A percentile compares a stretch with the other conserved stretches of the same genome.
Evolutionary conservation across 495 filamentous ascomycete species (phyloP).

Genomic region (Neurospora sp.): DNA sequence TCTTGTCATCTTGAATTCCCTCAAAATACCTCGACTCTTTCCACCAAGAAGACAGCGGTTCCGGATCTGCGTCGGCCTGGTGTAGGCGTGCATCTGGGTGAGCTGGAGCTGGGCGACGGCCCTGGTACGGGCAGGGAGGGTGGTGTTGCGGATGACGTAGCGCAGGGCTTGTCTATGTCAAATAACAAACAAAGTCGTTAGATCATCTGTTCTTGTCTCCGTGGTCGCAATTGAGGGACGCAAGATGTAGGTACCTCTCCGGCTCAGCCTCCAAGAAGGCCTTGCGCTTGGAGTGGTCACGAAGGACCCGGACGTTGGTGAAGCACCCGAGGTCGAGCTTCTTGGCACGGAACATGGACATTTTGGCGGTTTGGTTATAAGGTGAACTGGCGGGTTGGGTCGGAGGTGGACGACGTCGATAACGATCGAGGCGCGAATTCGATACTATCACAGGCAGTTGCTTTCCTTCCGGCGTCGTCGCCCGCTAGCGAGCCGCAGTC

Average conservation of each 20-base stretch:
- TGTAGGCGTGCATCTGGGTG: slow-evolving; percentile 90
- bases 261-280: slow-evolving; percentile 77
- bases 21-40: slow-evolving; percentile 72
- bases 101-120: slow-evolving; percentile 88
- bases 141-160: slow-evolving; percentile 88
- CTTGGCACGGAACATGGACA: slow-evolving; percentile 80
- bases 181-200: background rate
- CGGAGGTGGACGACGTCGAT: background rate
- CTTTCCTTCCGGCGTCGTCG: background rate
- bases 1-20: slow-evolving; percentile 82
- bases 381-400: background rate
- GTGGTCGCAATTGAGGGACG: background rate
- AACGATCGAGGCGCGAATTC: background rate
- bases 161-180: slow-evolving; percentile 81
- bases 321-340: slow-evolving; percentile 80
- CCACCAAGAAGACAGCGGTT: slow-evolving; percentile 88
- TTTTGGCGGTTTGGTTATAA: slow-evolving; percentile 28
- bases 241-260: slow-evolving; percentile 53
- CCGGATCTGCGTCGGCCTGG: slow-evolving; percentile 81
- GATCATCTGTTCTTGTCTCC: background rate
- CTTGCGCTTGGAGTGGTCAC: slow-evolving; percentile 92
- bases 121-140: slow-evolving; percentile 66
- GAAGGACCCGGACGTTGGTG: slow-evolving; percentile 71
- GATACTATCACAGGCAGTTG: background rate
- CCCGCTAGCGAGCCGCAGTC: background rate